Conservation (phyloP, 1,284 basidiomycete species). For the Taiwanofungus camphoratus region DNA sequence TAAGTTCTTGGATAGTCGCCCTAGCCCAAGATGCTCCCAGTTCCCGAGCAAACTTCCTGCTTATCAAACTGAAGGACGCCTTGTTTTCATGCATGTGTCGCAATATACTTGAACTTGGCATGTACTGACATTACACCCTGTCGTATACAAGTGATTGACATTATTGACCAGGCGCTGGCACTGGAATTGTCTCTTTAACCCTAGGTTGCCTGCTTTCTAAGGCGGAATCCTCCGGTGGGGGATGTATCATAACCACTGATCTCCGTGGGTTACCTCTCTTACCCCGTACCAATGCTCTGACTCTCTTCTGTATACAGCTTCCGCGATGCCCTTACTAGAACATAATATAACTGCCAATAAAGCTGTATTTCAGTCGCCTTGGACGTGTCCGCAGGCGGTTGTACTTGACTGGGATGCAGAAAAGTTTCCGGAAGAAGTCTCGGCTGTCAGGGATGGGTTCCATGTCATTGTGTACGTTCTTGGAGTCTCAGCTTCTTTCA, state of each 20-base stretch:
- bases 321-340: constrained; percentile 73
- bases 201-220: constrained; percentile 47
- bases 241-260: constrained; percentile 64
- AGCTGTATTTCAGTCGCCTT: constrained; percentile 23
- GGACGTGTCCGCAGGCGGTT: constrained; percentile 32
- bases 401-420: constrained; percentile 75
- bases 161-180: constrained; percentile 61
- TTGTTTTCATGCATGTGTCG: constrained; percentile 37
- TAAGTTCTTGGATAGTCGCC: constrained; percentile 67
- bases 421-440: constrained; percentile 41
- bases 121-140: constrained; percentile 14
- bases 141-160: not conserved
- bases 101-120: constrained; percentile 65
- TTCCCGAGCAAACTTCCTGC: constrained; percentile 2
- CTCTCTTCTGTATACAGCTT: constrained; percentile 41
- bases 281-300: not conserved
- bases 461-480: constrained; percentile 51
- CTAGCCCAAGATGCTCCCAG: constrained; percentile 15
- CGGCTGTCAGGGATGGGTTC: constrained; percentile 33
- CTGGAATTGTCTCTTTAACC: constrained; percentile 73
- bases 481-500: not conserved
- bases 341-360: constrained; percentile 61
- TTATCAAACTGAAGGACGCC: constrained; percentile 24
- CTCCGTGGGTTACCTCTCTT: constrained; percentile 46
- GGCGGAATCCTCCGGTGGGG: constrained; percentile 20